Evolutionary conservation across 1,284 basidiomycete species (phyloP), one percentile per base, ranked within the genome.

Genomic region (Irpex sp.): DNA sequence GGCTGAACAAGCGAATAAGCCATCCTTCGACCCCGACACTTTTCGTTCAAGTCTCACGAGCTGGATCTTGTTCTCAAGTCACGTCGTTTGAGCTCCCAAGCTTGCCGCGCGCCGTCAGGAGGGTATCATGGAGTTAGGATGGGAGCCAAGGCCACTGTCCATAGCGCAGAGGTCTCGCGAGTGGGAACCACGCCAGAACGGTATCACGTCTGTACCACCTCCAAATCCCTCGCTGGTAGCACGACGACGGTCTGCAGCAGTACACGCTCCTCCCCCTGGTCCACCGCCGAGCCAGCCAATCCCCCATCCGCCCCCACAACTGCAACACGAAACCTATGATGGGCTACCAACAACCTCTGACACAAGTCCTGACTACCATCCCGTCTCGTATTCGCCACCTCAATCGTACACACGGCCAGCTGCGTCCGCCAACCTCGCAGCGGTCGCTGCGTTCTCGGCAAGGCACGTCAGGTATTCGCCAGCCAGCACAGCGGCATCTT

Each of bases 241-340:
- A 62, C 83, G 88, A 60, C 84, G 90, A 64, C 87, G 89, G 68
- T 90, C 88, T 26, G 83, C 85, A 57, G 85, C 83, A 57, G 82
- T 83, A n/a, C 80, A 83, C 68, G 77, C 79, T 36, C 82, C 85
- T 57, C 88, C 89, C 11, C 82, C 86, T 43, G 86, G 77, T 1
- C 89, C 89, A n/a, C 89, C 89, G 39, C 89, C 89, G n/a, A 84
- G 78, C 69, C 81, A 84, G 67, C 90, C 89, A 60, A 90, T 91
- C 65, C 89, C 89, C 53, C 85, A 77, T 68, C 69, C 89, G 53
- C 89, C 66, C 82, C 81, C 66, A 62, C 68, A 63, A 67, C 75
- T 64, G 59, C 68, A 67, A 58, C 72, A 71, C 64, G 69, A 67
- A 47, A 55, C 62, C 54, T 71, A 70, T 67, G 72, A 72, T 66